A percentile compares a stretch with the other conserved stretches of the same genome.
These are phyloP conservation scores for Wallacemonas sp. DNA, from an alignment of 208 protist species.

Conservation along the genomic window DNA sequence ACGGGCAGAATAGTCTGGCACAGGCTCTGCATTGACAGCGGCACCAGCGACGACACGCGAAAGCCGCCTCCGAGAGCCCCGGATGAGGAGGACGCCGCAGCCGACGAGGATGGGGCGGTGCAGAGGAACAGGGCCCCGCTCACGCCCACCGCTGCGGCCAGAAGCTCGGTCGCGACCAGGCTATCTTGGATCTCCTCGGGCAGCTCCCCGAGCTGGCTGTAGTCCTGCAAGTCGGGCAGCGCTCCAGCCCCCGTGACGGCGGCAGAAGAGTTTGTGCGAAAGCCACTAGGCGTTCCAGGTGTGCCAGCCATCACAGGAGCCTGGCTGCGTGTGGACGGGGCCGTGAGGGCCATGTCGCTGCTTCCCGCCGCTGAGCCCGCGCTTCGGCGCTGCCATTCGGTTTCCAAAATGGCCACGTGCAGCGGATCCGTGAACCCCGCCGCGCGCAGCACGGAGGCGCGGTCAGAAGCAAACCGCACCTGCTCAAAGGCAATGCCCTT, in stretches of 20 bases:
- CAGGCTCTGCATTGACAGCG: constrained; percentile 63
- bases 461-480: constrained; percentile 69
- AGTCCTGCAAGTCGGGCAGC: constrained; percentile 21
- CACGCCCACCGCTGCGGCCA: constrained; percentile 66
- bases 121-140: constrained; percentile 49
- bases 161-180: constrained; percentile 62
- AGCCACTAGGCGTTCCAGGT: too few relatives aligned
- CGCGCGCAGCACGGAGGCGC: constrained; percentile 62
- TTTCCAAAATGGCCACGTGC: constrained; percentile 80
- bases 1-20: constrained; percentile 74
- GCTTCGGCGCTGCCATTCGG: constrained; percentile 68
- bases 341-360: too few relatives aligned
- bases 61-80: constrained; percentile 42
- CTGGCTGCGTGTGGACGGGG: too few relatives aligned
- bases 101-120: background rate
- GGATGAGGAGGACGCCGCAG: background rate
- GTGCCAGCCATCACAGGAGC: too few relatives aligned
- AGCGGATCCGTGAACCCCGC: constrained; percentile 78
- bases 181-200: constrained; percentile 86
- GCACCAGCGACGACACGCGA: constrained; percentile 53
- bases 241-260: background rate
- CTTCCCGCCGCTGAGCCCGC: too few relatives aligned
- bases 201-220: constrained; percentile 45
- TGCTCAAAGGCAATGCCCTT: constrained; percentile 73
- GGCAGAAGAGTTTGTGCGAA: too few relatives aligned